Evolutionary conservation across 2,329 filamentous ascomycete genomes (phyloP).

Genomic region (Leptographium lundbergii): DNA sequence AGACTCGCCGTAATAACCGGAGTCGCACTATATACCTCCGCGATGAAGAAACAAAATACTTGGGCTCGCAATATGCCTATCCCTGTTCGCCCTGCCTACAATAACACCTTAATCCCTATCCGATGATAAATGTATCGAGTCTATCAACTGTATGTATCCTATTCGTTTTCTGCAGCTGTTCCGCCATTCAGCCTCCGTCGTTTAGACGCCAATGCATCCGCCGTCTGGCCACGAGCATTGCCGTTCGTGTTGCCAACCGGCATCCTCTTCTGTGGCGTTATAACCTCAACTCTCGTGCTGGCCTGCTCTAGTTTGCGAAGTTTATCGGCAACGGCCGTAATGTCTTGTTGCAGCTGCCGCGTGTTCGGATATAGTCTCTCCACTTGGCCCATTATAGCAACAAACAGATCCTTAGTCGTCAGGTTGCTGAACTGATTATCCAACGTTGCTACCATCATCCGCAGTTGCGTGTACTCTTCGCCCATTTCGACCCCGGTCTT

Average conservation of each 20-base stretch:
- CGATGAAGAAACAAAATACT: background rate
- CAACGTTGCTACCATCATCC: conserved; percentile 25
- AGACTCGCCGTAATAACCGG: background rate
- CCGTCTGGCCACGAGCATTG: background rate
- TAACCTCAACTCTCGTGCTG: background rate
- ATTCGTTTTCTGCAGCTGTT: background rate
- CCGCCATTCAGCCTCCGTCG: background rate
- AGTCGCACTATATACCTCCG: background rate
- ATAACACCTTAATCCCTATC: background rate
- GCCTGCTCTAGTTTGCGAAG: background rate
- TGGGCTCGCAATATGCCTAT: background rate
- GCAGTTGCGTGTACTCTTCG: conserved; percentile 20
- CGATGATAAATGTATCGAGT: background rate
- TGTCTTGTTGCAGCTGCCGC: conserved; percentile 10
- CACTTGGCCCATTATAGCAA: conserved; percentile 26
- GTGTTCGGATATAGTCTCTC: conserved; percentile 16
- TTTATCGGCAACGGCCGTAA: background rate
- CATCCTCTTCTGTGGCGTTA: background rate
- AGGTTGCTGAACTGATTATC: conserved; percentile 38
- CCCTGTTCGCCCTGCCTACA: background rate
- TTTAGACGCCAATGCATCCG: background rate
- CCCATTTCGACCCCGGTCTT: conserved; percentile 15
- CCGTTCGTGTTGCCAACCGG: background rate
- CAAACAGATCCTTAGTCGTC: conserved; percentile 27
- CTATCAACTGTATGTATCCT: background rate